phyloP scores from a whole-genome alignment of 2,329 filamentous ascomycete species.

The Penicillium polonicum region DNA sequence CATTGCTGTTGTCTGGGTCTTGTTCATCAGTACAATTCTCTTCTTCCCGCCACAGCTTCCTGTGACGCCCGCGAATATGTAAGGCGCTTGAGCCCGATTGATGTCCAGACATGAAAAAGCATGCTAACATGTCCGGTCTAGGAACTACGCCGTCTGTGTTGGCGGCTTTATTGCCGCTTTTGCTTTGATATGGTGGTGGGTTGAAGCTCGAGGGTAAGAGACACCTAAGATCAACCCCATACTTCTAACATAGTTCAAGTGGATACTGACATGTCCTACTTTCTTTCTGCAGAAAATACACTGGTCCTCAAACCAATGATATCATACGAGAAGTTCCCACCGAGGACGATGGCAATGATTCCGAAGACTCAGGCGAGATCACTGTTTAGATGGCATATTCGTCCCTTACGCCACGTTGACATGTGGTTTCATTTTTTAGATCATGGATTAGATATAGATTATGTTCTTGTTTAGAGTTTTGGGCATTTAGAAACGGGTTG shows the following conservation, averaged over 20 bases:
- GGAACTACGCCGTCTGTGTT: slow-evolving; percentile 52
- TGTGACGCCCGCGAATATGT: slow-evolving; percentile 52
- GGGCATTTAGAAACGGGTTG: neutral
- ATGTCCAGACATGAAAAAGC: neutral
- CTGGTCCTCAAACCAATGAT: slow-evolving; percentile 58
- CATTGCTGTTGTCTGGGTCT: slow-evolving; percentile 60
- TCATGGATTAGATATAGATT: neutral
- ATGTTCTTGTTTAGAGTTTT: neutral
- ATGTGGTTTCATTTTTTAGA: neutral
- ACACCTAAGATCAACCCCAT: slow-evolving; percentile 21
- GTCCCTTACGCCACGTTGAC: neutral
- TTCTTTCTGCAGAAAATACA: slow-evolving; percentile 52
- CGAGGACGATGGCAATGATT: slow-evolving; percentile 29
- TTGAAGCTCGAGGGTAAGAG: slow-evolving; percentile 40
- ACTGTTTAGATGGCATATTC: slow-evolving; percentile 3
- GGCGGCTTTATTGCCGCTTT: slow-evolving; percentile 50
- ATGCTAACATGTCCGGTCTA: slow-evolving; percentile 14
- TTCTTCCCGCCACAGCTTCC: slow-evolving; percentile 53
- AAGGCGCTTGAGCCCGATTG: slow-evolving; percentile 10
- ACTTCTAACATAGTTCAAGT: neutral
- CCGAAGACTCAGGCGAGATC: slow-evolving; percentile 17
- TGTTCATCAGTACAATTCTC: slow-evolving; percentile 62
- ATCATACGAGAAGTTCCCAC: slow-evolving; percentile 39
- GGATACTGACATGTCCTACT: slow-evolving; percentile 4
- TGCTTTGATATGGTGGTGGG: slow-evolving; percentile 51